A percentile compares a stretch with the other conserved stretches of the same genome.
phyloP scores from a whole-genome alignment of 257 asterid species.

The Nicotiana noctiflora region DNA sequence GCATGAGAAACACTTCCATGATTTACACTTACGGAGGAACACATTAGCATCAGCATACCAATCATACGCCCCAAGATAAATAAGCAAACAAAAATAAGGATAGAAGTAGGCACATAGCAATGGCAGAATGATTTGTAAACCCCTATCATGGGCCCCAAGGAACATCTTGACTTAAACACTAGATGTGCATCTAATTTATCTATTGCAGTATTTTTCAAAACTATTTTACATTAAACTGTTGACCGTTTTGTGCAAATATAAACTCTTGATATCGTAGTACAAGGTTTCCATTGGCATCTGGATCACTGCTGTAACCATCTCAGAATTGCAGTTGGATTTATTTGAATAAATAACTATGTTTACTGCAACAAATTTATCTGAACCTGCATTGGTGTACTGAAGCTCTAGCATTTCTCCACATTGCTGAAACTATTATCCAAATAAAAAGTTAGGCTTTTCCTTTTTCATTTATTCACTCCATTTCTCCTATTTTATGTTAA shows the following conservation, averaged over 20 bases:
- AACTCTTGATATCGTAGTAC: neutral
- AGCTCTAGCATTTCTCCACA: neutral
- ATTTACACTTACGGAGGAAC: neutral
- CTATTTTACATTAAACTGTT: neutral
- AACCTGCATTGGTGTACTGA: neutral
- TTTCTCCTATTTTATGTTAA: no score
- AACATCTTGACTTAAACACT: neutral
- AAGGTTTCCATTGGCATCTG: neutral
- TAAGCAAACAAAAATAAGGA: neutral
- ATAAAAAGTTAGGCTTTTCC: neutral
- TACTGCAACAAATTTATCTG: neutral
- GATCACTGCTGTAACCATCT: constrained; percentile 2
- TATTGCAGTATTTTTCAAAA: neutral
- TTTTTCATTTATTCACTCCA: neutral
- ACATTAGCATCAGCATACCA: neutral
- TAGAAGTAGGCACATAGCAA: neutral
- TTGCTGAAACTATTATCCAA: neutral
- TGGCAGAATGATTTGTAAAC: neutral
- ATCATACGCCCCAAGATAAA: neutral
- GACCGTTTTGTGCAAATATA: neutral
- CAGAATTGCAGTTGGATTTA: neutral
- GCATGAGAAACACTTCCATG: neutral
- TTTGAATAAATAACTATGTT: neutral
- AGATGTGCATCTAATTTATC: neutral
- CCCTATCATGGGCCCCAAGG: neutral